Evolutionary conservation across 768 basidiomycete species (phyloP), one percentile per base, ranked within the genome.

Genomic region (Cyclocybe aegerita): DNA sequence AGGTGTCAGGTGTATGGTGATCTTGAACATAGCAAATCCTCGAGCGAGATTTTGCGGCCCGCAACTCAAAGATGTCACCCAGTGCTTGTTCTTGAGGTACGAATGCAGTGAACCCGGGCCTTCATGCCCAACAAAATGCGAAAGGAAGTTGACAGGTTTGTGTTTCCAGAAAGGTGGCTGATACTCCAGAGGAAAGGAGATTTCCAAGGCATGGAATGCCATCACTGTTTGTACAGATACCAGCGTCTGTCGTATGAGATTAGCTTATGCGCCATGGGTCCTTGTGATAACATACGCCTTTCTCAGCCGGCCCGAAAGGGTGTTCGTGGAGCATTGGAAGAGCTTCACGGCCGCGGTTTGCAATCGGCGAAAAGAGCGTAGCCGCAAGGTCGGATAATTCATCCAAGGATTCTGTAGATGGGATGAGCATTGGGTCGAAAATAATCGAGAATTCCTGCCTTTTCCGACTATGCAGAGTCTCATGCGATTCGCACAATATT

Each of bases 61-160:
- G 39, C 84, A 76, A 48, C 78, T 82, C 43, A 98, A 72, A 9
- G 76, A 74, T 29, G 86, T 92, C 34, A 89, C 78, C 93, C 93
- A 96, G 2, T 92, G 90, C 61, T 87, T 88, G 54, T 77, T 76
- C 71, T 96, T 98, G 49, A 99, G 76, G 65, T 93, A 93, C 0
- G 93, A 91, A 59, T 90, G 79, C 30, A 98, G 70, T 0, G 96
- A 98, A 1, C 96, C 96, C 33, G 87, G 84, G 1, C 94, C 94
- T 70, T 98, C 94, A 62, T 98, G 93, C 0, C 94, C 94, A 31
- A 93, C 69, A 61, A 96, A 85, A 62, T 94, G 90, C 3, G 83
- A 76, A 16, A 98, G 63, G 65, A 91, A 88, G 48, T 80, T 66
- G 4, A 75, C 81, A 4, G 95, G 93, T 69, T 95, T 89, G 65